Evolutionary conservation across 352 stramenopile genomes (phyloP), one percentile per base, ranked within the genome.

Genomic region (Phytopythium vexans): DNA sequence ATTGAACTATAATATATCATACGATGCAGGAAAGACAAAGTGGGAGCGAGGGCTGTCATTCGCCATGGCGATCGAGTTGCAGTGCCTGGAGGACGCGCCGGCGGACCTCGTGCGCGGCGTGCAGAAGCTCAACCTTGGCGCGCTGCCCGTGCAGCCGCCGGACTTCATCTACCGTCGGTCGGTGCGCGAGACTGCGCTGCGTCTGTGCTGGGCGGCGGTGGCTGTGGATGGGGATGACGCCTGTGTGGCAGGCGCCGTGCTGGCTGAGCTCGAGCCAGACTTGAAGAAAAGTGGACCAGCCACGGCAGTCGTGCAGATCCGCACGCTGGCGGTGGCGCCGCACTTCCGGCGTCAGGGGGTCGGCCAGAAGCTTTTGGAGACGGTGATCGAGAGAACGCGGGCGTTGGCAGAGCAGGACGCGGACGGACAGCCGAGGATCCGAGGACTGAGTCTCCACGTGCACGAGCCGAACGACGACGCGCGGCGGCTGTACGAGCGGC

Each of bases 101-200:
- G 45, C 61, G 31, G 60, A 58, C 48, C 68, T 88, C 46, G 68
- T 82, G 41, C 62, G 61, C n/a, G 62, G 65, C 2, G 74, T 81
- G 49, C 60, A 78, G 62, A 88, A 78, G 63, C 66, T 88, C 56
- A 90, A 90, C 52, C 56, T 86, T 40, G 77, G 75, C 5, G 70
- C 88, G 38, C 55, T 90, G 58, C 80, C 77, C 2, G 80, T 88
- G 53, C 80, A 86, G 45, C 73, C 66, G 10, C 80, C 80, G 44
- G 54, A 57, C 15, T 86, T 77, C 52, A 82, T 72, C 61, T 90
- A 88, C 67, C 76, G 74, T 64, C 79, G 77, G 32, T 72, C 77
- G 10, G 55, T 75, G 48, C 76, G 68, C 58, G 70, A 86, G 57
- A 38, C 16, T 3, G 52, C 64, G 46, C 41, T 39, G 14, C 53